These are phyloP conservation scores for Candida argentea DNA, from an alignment of 805 yeast genomes.

Conservation along the genomic window DNA sequence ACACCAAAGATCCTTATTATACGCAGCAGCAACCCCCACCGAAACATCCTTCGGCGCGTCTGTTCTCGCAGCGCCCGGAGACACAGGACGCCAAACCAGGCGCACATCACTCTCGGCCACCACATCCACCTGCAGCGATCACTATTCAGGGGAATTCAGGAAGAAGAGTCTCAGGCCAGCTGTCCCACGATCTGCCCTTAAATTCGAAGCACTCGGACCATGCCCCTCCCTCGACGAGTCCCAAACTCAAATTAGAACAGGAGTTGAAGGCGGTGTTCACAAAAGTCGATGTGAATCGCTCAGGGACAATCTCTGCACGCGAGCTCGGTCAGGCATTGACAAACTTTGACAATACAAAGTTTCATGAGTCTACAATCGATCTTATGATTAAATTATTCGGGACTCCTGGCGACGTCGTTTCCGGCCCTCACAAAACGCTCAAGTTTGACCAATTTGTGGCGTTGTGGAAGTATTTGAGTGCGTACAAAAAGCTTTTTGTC, in stretches of 20 bases:
- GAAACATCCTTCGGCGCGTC: too few relatives aligned
- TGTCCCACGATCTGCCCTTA: background rate
- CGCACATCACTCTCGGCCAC: too few relatives aligned
- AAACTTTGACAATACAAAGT: slow-evolving; percentile 55
- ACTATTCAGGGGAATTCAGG: background rate
- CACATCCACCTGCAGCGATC: slow-evolving; percentile 3
- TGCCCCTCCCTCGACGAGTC: slow-evolving; percentile 10
- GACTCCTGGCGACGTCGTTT: slow-evolving; percentile 11
- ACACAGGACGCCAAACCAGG: too few relatives aligned
- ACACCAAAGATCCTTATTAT: slow-evolving; percentile 2
- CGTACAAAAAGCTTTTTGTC: slow-evolving; percentile 56
- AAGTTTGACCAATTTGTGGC: slow-evolving; percentile 56
- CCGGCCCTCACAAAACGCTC: slow-evolving; percentile 11
- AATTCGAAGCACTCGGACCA: slow-evolving; percentile 2
- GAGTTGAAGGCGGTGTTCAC: slow-evolving; percentile 43
- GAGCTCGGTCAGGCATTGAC: slow-evolving; percentile 51
- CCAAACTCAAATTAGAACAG: slow-evolving; percentile 34
- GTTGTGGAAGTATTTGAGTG: slow-evolving; percentile 57
- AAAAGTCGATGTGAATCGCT: slow-evolving; percentile 42
- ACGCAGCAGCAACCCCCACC: slow-evolving; percentile 1
- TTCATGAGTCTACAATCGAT: slow-evolving; percentile 48
- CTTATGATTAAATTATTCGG: slow-evolving; percentile 59
- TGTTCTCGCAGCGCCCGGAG: too few relatives aligned
- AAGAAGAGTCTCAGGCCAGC: too few relatives aligned
- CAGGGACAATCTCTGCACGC: slow-evolving; percentile 43